phyloP scores from a whole-genome alignment of 1,284 basidiomycete species.

The Xanthoconium separans region DNA sequence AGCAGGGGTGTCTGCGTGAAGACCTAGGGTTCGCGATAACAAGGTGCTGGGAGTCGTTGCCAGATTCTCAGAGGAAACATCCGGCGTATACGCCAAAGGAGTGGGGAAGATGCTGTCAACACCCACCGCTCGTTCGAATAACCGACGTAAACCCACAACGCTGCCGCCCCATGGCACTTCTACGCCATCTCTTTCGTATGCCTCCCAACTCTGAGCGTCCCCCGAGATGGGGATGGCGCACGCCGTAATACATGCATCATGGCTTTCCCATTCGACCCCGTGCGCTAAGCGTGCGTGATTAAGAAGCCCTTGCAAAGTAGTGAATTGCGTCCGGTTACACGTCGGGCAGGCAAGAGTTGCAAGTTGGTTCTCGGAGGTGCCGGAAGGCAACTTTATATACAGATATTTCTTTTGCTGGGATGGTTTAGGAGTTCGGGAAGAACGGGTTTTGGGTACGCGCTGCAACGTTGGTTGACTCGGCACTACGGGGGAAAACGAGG shows the following conservation, averaged over 20 bases:
- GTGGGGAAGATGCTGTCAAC: conserved; percentile 25
- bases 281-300: conserved; percentile 74
- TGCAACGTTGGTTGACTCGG: conserved; percentile 15
- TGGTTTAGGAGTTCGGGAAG: conserved; percentile 33
- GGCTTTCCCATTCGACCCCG: conserved; percentile 65
- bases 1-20: conserved; percentile 68
- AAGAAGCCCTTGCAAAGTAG: conserved; percentile 71
- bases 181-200: conserved; percentile 53
- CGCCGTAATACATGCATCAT: conserved; percentile 70
- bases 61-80: conserved; percentile 2
- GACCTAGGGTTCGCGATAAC: conserved; percentile 61
- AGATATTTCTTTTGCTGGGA: conserved; percentile 43
- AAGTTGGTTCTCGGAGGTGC: conserved; percentile 35
- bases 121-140: conserved; percentile 73
- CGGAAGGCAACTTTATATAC: conserved; percentile 40
- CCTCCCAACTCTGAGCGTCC: conserved; percentile 43
- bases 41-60: conserved; percentile 35
- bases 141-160: conserved; percentile 50
- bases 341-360: conserved; percentile 57
- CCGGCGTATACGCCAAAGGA: conserved; percentile 9
- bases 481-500: conserved; percentile 19
- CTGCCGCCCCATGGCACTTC: conserved; percentile 46
- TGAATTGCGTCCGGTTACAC: conserved; percentile 63
- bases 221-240: conserved; percentile 51
- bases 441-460: conserved; percentile 36